Conservation (phyloP, 2,329 filamentous ascomycete genomes). For the Claviceps pazoutovae region DNA sequence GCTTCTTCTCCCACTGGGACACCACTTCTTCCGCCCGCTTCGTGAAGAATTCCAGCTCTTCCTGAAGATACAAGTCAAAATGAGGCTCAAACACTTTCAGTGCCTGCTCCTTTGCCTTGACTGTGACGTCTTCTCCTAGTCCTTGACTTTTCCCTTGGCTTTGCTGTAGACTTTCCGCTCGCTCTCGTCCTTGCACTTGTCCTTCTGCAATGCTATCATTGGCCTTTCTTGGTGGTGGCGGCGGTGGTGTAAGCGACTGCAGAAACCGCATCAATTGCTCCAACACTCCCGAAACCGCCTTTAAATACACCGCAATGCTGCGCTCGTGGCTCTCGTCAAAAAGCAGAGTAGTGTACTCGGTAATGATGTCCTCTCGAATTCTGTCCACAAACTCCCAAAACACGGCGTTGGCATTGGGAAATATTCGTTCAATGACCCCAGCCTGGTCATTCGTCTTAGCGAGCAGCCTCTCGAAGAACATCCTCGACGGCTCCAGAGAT, state of each 20-base stretch:
- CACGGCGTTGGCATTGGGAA: constrained; percentile 56
- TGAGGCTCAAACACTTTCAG: constrained; percentile 76
- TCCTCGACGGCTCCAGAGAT: constrained; percentile 63
- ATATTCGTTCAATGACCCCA: constrained; percentile 66
- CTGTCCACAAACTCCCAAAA: constrained; percentile 71
- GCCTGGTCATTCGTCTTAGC: constrained; percentile 72
- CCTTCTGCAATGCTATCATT: not conserved
- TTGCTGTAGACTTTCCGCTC: not conserved
- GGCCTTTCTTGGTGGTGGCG: not conserved
- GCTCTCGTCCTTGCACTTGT: constrained; percentile 16
- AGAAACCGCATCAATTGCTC: constrained; percentile 73
- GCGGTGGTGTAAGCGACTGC: constrained; percentile 45
- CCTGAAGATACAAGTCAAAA: constrained; percentile 81
- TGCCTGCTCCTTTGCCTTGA: constrained; percentile 54
- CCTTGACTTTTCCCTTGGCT: constrained; percentile 16
- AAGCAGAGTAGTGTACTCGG: constrained; percentile 71
- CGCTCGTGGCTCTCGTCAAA: constrained; percentile 77
- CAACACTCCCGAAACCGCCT: constrained; percentile 75
- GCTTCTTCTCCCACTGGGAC: constrained; percentile 74
- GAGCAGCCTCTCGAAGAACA: constrained; percentile 66
- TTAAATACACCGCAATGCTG: constrained; percentile 65
- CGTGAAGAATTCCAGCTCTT: constrained; percentile 80
- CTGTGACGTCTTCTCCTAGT: constrained; percentile 44
- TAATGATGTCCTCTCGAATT: constrained; percentile 68
- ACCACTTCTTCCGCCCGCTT: constrained; percentile 65